A percentile compares a stretch with the other conserved stretches of the same genome.
Conservation (phyloP, 441 rosid species). For the Syzygium syzygioides region DNA sequence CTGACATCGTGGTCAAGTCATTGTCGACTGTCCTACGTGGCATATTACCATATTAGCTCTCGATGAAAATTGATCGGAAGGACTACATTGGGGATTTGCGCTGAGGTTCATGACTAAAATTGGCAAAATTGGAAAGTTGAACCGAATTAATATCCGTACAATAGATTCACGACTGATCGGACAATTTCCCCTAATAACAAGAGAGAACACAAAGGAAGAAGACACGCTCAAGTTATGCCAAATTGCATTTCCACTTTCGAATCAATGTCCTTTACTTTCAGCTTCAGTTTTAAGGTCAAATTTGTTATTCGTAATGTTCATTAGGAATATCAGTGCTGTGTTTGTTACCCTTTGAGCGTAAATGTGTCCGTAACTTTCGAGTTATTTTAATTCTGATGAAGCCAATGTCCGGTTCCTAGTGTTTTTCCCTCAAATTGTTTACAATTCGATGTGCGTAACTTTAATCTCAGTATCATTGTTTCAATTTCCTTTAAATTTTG, state of each 20-base stretch:
- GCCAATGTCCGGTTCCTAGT: background rate
- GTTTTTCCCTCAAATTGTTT: background rate
- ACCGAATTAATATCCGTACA: background rate
- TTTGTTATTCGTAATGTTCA: background rate
- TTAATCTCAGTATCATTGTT: background rate
- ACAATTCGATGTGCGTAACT: background rate
- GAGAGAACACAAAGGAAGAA: background rate
- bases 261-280: background rate
- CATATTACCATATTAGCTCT: background rate
- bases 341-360: background rate
- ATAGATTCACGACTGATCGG: background rate
- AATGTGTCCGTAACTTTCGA: background rate
- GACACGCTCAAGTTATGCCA: background rate
- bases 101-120: background rate
- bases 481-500: background rate
- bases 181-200: background rate
- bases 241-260: background rate
- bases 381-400: background rate
- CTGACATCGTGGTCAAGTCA: fast-evolving
- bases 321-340: background rate
- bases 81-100: background rate
- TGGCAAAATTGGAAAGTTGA: background rate
- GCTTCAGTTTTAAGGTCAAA: background rate
- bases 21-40: background rate
- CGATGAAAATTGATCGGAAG: fast-evolving